Percentiles rank a stretch among this genome's conserved stretches.
These are phyloP conservation scores for Thymus quinquecostatus DNA, from an alignment of 257 asterid genomes.

Conservation along the genomic window DNA sequence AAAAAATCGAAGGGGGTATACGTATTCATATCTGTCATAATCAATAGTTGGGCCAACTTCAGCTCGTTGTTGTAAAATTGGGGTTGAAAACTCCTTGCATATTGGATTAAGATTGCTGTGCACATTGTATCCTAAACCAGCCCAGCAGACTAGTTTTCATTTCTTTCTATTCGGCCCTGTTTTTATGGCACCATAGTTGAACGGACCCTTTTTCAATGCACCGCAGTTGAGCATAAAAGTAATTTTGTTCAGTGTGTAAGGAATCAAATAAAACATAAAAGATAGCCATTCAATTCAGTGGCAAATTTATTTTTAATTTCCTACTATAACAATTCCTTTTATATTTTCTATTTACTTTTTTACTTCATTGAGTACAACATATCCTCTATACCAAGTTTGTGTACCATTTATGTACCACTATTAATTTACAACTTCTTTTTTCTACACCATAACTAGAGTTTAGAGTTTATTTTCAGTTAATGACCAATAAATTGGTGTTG, in stretches of 20 bases:
- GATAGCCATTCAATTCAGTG: neutral
- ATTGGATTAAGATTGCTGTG: no score
- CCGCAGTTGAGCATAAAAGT: no score
- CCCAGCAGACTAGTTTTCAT: neutral
- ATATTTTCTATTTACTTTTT: neutral
- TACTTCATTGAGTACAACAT: neutral
- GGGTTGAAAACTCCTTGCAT: no score
- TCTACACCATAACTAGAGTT: neutral
- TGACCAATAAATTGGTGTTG: neutral
- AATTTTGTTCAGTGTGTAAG: no score
- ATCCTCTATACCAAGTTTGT: neutral
- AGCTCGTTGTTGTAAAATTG: neutral
- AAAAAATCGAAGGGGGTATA: no score
- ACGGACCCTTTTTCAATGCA: no score
- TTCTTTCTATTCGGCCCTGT: no score
- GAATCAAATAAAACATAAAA: no score
- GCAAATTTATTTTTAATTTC: neutral
- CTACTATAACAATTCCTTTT: no score
- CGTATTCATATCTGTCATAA: conserved; percentile 2
- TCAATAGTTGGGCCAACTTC: neutral
- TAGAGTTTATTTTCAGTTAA: neutral
- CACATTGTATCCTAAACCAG: neutral
- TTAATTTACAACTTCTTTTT: no score
- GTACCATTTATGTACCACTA: neutral
- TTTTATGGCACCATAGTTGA: no score